Evolutionary conservation across 2,329 filamentous ascomycete genomes (phyloP), one percentile per base, ranked within the genome.

Genomic region (Myriosclerotinia scirpicola): DNA sequence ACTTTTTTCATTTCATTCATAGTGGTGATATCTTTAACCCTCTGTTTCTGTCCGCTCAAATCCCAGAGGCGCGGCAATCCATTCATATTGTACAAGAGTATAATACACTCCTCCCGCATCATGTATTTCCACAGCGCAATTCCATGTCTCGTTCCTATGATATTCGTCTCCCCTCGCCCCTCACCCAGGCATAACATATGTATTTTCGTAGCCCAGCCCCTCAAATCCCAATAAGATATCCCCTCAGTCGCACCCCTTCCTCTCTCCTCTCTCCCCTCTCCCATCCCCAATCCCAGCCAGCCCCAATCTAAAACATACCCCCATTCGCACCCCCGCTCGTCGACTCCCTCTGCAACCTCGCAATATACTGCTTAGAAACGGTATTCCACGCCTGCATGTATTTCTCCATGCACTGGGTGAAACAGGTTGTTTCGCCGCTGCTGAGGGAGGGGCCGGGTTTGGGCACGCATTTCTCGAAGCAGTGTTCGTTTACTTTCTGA

Each of bases 341-440:
- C 30, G 64, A 64, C 64, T 77, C 74, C 55, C 71, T 67, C 62
- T 76, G 73, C 71, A 77, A 74, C 67, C 76, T 67, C 26, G 65
- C 78, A 74, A 92, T 85, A 77, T 92, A 92, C 52, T 87, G 83
- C 58, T 82, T 78, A 80, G 88, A 90, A 75, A 91, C 87, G 70
- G 84, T 81, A 80, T 93, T 93, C 91, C 91, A 94, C 14, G 90
- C 85, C 42, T 83, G 80, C 83, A 93, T 91, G 82, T 93, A 94
- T 79, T 93, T 93, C 74, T 93, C 90, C 86, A 93, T 91, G 81
- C 91, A 94, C 68, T 84, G 82, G 26, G 85, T 90, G 75, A 91
- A 83, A 81, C 91, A 94, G 30, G 84, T 82, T 75, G 87, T 82
- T 78, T 94, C 91, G 78, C 84, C 79, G 78, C 83, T 85, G 60